Evolutionary conservation across 1,284 basidiomycete species (phyloP), one percentile per base, ranked within the genome.

Genomic region (Microbotryum violaceum): DNA sequence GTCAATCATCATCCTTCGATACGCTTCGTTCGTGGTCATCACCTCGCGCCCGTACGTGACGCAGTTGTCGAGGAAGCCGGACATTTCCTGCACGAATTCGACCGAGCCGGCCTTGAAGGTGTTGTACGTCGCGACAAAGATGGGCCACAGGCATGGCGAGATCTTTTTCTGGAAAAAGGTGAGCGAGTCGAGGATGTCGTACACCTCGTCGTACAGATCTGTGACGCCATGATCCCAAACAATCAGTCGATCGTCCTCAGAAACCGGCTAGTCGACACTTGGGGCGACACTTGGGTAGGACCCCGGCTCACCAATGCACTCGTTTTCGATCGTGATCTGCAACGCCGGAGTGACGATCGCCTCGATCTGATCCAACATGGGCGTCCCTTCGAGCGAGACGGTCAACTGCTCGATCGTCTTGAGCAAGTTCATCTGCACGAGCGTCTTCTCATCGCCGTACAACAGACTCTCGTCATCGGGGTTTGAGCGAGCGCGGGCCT

Each of bases 41-140:
- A 84, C 78, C 16, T 90, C 87, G 21, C 82, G 80, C 12, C 91
- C 91, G 72, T 85, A 93, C 16, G 87, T 89, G 57, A 94, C 80
- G 74, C 91, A 89, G 79, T 94, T 94, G 78, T 92, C 89, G 59
- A 94, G 77, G 4, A 87, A 85, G 9, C 89, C 87, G 49, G 91
- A 80, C 89, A 92, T 92, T 74, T 94, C 88, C 67, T 89, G 87
- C 58, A 91, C 79, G 79, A 90, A 93, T 76, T 92, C 90, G 49
- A 89, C 79, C 16, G 88, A 89, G 45, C 87, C 85, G 6, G 82
- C 79, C 76, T 90, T 91, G 82, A 93, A 90, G n/a, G 88, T 78
- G 63, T 82, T 81, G 77, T 90, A 91, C 1, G 88, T 90, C 56
- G 85, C 76, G 74, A 89, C 88, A 67, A 91, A 90, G 47, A 92